Base-by-base conservation (phyloP, 2,329 filamentous ascomycete genomes). In the Colletotrichum siamense region DNA sequence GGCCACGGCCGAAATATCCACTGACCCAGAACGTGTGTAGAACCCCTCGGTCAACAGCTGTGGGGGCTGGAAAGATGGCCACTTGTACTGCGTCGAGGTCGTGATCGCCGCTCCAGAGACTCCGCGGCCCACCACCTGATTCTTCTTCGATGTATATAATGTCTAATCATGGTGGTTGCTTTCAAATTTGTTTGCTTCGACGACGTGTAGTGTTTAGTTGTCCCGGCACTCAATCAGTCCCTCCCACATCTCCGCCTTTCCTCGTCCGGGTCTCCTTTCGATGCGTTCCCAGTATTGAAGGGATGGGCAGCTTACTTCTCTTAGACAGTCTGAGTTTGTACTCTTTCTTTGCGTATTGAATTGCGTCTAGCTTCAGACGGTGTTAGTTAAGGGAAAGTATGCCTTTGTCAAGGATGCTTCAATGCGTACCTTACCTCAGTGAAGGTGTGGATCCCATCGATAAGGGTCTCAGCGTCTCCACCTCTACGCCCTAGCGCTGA, bases 401-500 rank as follows among this genome's bases (percentile, higher is more conserved):
- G 9, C 1, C 39, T n/a, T 12, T 6, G 0, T 49, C 39, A 49
- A 6, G 44, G 44, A 22, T 49, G 2, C 44, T 49, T 49, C 10
- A 22, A 49, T 22, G 39, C 5, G 0, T 44, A n/a, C 39, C 8
- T 39, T 16, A 39, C 34, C 39, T 49, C 2, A 22, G 9, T 49
- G 9, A 49, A 49, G 18, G n/a, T 69, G 49, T 39, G 30, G 52
- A 69, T 22, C 64, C 24, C 26, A 24, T 24, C 32, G 26, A 44
- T 62, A 52, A 44, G 64, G 26, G 36, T 30, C 26, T 32, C 16
- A 30, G 49, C 57, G 22, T 32, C 66, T 61, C 66, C 30, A 69
- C 66, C 32, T 34, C 59, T 22, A 32, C 66, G 52, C 66, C 66
- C 52, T 59, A 26, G 16, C 32, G 18, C n/a, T 69, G 30, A 59